Conservation (phyloP, 108 stramenopile species). For the Cyclostephanos tholiformis region DNA sequence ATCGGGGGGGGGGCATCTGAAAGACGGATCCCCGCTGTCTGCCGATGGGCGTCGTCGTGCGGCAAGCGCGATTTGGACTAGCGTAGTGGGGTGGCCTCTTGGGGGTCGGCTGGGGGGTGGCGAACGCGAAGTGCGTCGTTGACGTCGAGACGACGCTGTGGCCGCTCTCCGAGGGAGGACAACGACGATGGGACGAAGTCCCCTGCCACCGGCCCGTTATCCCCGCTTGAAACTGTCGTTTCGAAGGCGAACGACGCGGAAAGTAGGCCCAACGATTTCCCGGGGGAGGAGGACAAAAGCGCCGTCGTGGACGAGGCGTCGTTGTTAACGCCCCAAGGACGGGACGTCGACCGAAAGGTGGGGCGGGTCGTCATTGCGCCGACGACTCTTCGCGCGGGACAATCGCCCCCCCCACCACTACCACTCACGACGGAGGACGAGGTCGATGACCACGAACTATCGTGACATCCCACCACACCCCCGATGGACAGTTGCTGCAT, state of each 20-base stretch:
- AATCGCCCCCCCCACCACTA: too few species aligned
- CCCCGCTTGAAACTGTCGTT: too few species aligned
- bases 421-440: neutral
- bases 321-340: too few species aligned
- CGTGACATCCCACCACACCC: too few species aligned
- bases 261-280: too few species aligned
- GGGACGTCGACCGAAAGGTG: too few species aligned
- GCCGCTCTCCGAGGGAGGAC: neutral
- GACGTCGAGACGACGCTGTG: neutral
- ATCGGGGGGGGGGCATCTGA: slow-evolving; percentile 2
- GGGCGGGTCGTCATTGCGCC: too few species aligned
- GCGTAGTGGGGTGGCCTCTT: neutral
- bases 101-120: neutral
- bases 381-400: neutral
- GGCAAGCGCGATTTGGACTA: neutral
- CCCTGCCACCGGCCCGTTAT: too few species aligned
- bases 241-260: too few species aligned
- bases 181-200: neutral
- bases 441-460: neutral
- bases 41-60: slow-evolving; percentile 1
- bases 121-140: neutral
- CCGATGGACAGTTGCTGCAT: slow-evolving; percentile 7
- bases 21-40: slow-evolving; percentile 8
- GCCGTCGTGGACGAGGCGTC: too few species aligned
- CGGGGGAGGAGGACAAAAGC: too few species aligned